phyloP scores from a whole-genome alignment of 2,329 filamentous ascomycete genomes.

The Apiospora marii region DNA sequence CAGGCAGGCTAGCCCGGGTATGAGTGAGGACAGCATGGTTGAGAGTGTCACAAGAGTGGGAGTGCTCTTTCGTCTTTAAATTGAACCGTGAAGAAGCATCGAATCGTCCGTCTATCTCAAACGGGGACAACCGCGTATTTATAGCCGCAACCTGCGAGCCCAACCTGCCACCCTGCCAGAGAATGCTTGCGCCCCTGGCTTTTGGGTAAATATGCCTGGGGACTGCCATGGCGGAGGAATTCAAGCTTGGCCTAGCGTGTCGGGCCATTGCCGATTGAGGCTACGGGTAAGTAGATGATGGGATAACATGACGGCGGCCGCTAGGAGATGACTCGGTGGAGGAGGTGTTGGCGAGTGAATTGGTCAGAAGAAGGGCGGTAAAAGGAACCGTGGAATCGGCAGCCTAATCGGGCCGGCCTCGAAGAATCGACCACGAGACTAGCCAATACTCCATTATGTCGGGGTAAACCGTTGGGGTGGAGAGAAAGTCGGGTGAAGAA shows the following conservation, averaged over 20 bases:
- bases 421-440: constrained; percentile 11
- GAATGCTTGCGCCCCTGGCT: neutral
- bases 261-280: neutral
- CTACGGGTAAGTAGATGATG: neutral
- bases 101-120: too few relatives aligned
- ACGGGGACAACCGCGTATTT: neutral
- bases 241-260: neutral
- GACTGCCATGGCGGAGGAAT: neutral
- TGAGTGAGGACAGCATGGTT: neutral
- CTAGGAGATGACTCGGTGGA: neutral
- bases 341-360: neutral
- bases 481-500: neutral
- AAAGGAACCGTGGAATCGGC: neutral
- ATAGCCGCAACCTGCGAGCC: neutral
- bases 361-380: neutral
- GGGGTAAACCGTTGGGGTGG: neutral
- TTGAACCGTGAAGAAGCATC: neutral
- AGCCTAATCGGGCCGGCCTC: constrained; percentile 4
- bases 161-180: too few relatives aligned
- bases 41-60: neutral
- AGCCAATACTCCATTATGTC: neutral
- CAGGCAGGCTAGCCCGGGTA: neutral
- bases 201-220: neutral
- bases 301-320: neutral
- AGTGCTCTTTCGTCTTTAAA: neutral